Base-by-base conservation (phyloP, 2,329 filamentous ascomycete species). In the Coniochaeta prunicola region DNA sequence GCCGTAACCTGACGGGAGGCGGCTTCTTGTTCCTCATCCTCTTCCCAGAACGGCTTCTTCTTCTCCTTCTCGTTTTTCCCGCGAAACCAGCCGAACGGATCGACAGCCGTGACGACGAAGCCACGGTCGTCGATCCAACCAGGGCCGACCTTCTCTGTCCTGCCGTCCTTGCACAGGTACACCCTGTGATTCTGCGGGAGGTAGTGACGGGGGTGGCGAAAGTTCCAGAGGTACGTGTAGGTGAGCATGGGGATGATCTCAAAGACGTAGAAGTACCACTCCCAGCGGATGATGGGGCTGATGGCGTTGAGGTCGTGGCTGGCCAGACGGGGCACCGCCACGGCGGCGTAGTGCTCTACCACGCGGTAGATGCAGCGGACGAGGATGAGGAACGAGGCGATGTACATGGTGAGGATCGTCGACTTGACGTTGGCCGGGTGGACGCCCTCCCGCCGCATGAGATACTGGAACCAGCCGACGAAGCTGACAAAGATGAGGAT, bases 361-460 rank as follows among this genome's bases (percentile, higher is more conserved):
- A 79, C 70, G 15, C 80, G 76, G 65, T 75, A 83, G 56, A 80
- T 70, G 62, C 77, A 80, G n/a, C 80, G 74, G 4, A 71, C 63
- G 8, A 77, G 71, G 58, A 83, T 80, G n/a, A 81, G 67, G 0
- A 61, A 19, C 59, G 76, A 74, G 57, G 73, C 76, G 24, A 67
- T 63, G 64, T 81, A 81, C 1, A 82, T 67, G 6, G 70, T 72
- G 36, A 66, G 61, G 2, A 81, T 65, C 2, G 65, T 57, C 0
- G 59, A 67, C 24, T 48, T 53, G 54, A 70, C 63, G 19, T 48
- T 57, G n/a, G 38, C 58, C 57, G 48, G 57, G 28, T 42, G 59
- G 17, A 69, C 50, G 3, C 60, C 56, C 8, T 59, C 56, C 17
- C 56, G 60, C 36, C n/a, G n/a, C 59, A 70, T 75, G 8, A 74